These are phyloP conservation scores for Annulohypoxylon stygium DNA, from an alignment of 495 filamentous ascomycete genomes.

Conservation along the genomic window DNA sequence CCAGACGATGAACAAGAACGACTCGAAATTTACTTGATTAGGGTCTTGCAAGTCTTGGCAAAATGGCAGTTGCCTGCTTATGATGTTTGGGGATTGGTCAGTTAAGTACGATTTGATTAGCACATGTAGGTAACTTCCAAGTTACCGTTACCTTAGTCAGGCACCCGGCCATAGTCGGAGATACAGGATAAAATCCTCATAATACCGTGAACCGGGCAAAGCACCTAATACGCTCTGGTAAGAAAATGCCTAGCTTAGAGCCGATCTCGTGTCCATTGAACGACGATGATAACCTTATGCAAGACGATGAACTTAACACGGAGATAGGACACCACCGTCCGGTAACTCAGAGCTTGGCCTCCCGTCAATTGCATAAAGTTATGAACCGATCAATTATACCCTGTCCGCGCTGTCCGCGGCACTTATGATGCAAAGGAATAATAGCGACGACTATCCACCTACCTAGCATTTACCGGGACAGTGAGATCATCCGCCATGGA, in stretches of 20 bases:
- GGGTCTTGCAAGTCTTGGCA: conserved; percentile 5
- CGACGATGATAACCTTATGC: conserved; percentile 1
- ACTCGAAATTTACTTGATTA: conserved; percentile 5
- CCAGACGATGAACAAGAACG: background rate
- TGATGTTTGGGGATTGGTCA: background rate
- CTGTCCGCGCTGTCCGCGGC: background rate
- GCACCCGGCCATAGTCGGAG: background rate
- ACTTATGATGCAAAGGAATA: background rate
- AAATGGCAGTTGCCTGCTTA: background rate
- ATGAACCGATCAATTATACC: background rate
- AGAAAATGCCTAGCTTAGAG: background rate
- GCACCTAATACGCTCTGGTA: background rate
- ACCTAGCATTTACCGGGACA: background rate
- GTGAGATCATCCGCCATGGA: conserved; percentile 15
- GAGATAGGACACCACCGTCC: background rate
- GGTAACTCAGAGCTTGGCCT: background rate
- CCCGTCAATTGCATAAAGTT: background rate
- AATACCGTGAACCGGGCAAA: background rate
- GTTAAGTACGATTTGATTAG: background rate
- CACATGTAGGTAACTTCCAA: background rate
- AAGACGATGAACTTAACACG: background rate
- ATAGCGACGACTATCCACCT: background rate
- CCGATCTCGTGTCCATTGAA: background rate
- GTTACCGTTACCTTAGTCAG: background rate
- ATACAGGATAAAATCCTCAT: background rate